These are phyloP conservation scores for Bacidia rubella DNA, from an alignment of 495 filamentous ascomycete genomes.

Conservation along the genomic window DNA sequence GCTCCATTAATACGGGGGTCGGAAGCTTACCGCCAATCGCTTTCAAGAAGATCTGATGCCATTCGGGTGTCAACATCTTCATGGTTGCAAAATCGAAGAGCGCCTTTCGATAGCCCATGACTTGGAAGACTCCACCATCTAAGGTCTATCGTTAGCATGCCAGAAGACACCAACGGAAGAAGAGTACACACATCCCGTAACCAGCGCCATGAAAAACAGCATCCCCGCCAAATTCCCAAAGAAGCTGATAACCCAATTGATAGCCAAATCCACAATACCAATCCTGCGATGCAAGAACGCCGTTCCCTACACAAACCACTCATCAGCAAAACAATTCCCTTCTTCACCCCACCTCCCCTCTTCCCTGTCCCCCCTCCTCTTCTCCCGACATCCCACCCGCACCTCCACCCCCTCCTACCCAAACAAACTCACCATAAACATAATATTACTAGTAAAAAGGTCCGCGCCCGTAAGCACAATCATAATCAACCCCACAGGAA, in stretches of 20 bases:
- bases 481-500: slow-evolving; percentile 45
- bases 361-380: too few relatives aligned
- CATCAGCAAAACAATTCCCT: slow-evolving; percentile 2
- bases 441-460: slow-evolving; percentile 45
- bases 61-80: slow-evolving; percentile 43
- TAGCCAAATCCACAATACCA: slow-evolving; percentile 33
- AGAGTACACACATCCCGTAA: slow-evolving; percentile 32
- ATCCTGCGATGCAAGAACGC: slow-evolving; percentile 39
- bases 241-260: slow-evolving; percentile 45
- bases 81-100: slow-evolving; percentile 38
- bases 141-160: slow-evolving; percentile 15
- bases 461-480: slow-evolving; percentile 37
- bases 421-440: too few relatives aligned
- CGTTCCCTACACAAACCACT: too few relatives aligned
- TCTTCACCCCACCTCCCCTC: too few relatives aligned
- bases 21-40: slow-evolving; percentile 31
- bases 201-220: slow-evolving; percentile 43
- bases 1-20: not conserved
- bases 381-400: too few relatives aligned
- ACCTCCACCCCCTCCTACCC: too few relatives aligned
- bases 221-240: slow-evolving; percentile 47
- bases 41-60: slow-evolving; percentile 46
- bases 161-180: not conserved
- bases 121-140: slow-evolving; percentile 40
- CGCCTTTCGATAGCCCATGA: slow-evolving; percentile 35